phyloP scores from a whole-genome alignment of 768 basidiomycete genomes.

The Phanerodontia chrysosporium region DNA sequence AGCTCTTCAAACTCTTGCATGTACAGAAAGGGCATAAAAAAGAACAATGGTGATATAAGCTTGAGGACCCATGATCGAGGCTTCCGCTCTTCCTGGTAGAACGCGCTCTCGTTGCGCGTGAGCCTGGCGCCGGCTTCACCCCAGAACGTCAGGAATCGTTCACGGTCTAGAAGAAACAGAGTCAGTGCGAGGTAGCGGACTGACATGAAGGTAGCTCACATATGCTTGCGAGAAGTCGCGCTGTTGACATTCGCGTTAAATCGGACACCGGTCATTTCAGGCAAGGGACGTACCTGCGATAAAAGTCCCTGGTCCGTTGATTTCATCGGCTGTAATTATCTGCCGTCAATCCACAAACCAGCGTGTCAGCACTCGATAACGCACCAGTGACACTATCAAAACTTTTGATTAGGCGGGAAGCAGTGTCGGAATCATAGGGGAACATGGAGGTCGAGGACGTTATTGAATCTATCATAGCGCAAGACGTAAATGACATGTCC shows the following conservation, averaged over 20 bases:
- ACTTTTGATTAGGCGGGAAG: not conserved
- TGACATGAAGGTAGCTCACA: not conserved
- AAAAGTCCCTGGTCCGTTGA: not conserved
- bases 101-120: constrained; percentile 28
- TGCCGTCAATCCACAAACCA: no score
- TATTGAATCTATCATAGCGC: not conserved
- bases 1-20: constrained; percentile 40
- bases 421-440: constrained; percentile 4
- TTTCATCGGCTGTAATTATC: not conserved
- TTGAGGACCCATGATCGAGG: constrained; percentile 1
- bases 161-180: constrained; percentile 18
- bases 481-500: not conserved
- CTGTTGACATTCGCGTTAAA: not conserved
- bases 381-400: not conserved
- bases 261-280: not conserved
- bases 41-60: constrained; percentile 2
- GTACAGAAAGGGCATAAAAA: constrained; percentile 39
- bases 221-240: not conserved
- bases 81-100: constrained; percentile 12
- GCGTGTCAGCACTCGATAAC: not conserved
- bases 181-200: not conserved
- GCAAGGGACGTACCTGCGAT: not conserved
- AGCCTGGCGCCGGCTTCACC: constrained; percentile 41
- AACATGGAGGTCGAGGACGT: constrained; percentile 6
- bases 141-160: constrained; percentile 36